phyloP scores from a whole-genome alignment of 139 green algal genomes.

The Tetradesmus obliquus region DNA sequence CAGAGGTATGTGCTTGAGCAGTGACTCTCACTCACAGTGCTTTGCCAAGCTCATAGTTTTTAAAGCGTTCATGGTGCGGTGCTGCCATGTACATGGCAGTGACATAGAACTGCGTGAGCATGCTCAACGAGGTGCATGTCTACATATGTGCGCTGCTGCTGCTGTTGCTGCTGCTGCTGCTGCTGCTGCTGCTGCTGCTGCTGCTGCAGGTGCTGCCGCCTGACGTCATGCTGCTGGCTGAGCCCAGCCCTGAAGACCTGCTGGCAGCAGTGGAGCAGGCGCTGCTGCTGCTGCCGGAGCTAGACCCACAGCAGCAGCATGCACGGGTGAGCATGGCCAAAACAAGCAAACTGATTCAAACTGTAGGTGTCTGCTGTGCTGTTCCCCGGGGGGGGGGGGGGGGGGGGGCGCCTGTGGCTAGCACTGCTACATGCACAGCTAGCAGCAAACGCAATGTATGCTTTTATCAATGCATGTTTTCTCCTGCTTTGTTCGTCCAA shows the following conservation, averaged over 20 bases:
- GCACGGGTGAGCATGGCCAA: slow-evolving; percentile 60
- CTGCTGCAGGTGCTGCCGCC: slow-evolving; percentile 84
- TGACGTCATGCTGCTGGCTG: slow-evolving; percentile 89
- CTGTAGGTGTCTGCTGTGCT: neutral
- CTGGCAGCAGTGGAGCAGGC: slow-evolving; percentile 63
- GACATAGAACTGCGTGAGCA: neutral
- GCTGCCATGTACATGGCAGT: too few species aligned
- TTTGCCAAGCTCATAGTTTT: too few species aligned
- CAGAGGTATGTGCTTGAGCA: slow-evolving; percentile 53
- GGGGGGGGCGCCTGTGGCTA: neutral
- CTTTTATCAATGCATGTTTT: neutral
- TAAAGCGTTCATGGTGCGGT: too few species aligned
- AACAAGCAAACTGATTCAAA: neutral
- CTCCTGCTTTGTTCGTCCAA: neutral
- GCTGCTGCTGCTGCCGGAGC: slow-evolving; percentile 41
- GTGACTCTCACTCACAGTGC: neutral
- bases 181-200: neutral
- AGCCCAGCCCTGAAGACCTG: slow-evolving; percentile 77
- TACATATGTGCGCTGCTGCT: too few species aligned
- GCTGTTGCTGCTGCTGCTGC: too few species aligned
- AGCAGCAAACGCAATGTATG: neutral
- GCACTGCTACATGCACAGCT: neutral
- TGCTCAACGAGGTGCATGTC: neutral
- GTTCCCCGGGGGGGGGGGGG: neutral
- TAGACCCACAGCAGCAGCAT: slow-evolving; percentile 67